These are phyloP conservation scores for Ustilago crameri DNA, from an alignment of 1,284 basidiomycete species.

Conservation along the genomic window DNA sequence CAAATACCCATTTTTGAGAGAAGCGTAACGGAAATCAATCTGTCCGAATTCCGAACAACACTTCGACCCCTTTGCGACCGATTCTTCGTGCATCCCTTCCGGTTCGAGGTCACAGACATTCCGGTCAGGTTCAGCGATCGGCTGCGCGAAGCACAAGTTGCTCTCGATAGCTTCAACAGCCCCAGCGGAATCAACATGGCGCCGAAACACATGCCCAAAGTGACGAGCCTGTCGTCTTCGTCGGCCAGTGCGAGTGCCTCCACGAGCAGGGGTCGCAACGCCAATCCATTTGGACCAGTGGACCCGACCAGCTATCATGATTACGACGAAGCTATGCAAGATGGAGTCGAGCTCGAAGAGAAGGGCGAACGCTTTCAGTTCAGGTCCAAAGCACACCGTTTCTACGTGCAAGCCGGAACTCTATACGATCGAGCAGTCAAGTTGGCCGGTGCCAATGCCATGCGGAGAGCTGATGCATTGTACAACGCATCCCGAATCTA, in stretches of 20 bases:
- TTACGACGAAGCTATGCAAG: constrained; percentile 54
- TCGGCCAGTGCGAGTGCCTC: constrained; percentile 2
- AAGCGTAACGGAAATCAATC: no score
- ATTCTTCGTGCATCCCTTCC: no score
- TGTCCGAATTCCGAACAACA: no score
- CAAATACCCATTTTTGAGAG: no score
- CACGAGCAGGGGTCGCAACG: constrained; percentile 12
- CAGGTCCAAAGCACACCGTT: constrained; percentile 51
- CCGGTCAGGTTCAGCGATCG: no score
- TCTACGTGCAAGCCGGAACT: constrained; percentile 38
- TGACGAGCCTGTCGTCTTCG: constrained; percentile 21
- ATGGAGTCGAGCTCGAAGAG: constrained; percentile 54
- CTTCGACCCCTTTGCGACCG: no score
- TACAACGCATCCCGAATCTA: constrained; percentile 49
- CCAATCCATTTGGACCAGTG: constrained; percentile 24
- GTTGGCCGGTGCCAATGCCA: constrained; percentile 13
- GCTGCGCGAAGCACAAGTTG: no score
- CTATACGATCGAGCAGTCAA: constrained; percentile 34
- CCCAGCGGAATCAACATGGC: no score
- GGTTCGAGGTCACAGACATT: no score
- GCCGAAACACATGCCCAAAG: constrained; percentile 37
- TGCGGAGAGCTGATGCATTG: constrained; percentile 30
- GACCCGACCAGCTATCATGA: constrained; percentile 39
- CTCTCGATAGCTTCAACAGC: no score
- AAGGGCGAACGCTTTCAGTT: constrained; percentile 55